Conservation (phyloP, 2,329 filamentous ascomycete species). For the Phialocephala sp. region DNA sequence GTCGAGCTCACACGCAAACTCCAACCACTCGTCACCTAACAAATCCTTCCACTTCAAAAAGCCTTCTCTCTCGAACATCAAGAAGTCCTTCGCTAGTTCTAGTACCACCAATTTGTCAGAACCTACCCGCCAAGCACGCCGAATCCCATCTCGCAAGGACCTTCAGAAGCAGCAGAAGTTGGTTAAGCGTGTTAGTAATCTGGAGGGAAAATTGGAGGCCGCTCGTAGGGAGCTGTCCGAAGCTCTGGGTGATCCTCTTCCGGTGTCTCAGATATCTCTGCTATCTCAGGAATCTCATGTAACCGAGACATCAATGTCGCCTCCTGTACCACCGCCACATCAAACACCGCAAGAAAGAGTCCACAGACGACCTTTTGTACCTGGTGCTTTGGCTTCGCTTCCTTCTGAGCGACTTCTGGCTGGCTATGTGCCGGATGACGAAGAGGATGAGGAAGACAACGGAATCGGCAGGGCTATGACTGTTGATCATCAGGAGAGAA, state of each 20-base stretch:
- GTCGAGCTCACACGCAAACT: conserved; percentile 23
- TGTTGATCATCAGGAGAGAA: conserved; percentile 13
- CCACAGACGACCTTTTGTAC: conserved; percentile 46
- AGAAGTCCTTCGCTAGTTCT: conserved; percentile 25
- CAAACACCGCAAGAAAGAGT: conserved; percentile 30
- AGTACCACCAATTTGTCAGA: conserved; percentile 2
- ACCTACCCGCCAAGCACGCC: conserved; percentile 41
- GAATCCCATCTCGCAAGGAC: conserved; percentile 60
- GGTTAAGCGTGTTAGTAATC: conserved; percentile 63
- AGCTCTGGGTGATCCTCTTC: conserved; percentile 48
- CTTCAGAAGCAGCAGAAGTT: conserved; percentile 62
- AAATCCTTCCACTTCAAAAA: conserved; percentile 36
- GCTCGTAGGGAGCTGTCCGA: conserved; percentile 60
- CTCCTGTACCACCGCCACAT: not conserved
- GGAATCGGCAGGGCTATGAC: conserved; percentile 26
- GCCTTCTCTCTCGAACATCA: conserved; percentile 34
- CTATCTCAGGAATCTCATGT: not conserved
- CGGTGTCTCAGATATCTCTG: conserved; percentile 22
- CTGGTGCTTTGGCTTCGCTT: conserved; percentile 49
- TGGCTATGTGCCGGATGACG: conserved; percentile 38
- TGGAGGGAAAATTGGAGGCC: conserved; percentile 61
- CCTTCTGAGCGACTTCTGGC: conserved; percentile 52
- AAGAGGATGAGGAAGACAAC: conserved; percentile 24
- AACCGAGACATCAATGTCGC: not conserved
- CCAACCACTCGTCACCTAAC: conserved; percentile 22